Evolutionary conservation across 805 yeast genomes (phyloP).

Genomic region (Cyberlindnera petersonii): DNA sequence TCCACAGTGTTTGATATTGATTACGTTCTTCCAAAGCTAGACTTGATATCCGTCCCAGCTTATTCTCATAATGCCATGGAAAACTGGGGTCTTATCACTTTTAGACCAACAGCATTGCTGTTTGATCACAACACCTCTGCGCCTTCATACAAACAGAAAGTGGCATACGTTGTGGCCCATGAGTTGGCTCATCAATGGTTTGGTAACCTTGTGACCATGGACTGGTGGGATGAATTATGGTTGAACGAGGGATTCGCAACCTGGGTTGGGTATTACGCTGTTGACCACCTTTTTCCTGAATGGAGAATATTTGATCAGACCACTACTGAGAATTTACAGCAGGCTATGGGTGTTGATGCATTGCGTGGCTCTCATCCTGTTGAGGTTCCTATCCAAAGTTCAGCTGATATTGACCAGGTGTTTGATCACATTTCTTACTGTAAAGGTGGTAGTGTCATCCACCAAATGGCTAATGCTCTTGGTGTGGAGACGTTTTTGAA

Average conservation of each 20-base stretch:
- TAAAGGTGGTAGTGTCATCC: slow-evolving; percentile 75
- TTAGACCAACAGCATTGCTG: slow-evolving; percentile 69
- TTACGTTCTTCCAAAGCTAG: slow-evolving; percentile 78
- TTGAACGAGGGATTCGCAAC: slow-evolving; percentile 87
- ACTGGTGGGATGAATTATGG: slow-evolving; percentile 91
- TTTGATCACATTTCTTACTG: slow-evolving; percentile 81
- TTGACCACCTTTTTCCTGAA: slow-evolving; percentile 68
- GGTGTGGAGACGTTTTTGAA: slow-evolving; percentile 71
- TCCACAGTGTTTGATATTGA: slow-evolving; percentile 69
- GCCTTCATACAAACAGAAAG: slow-evolving; percentile 59
- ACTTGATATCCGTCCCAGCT: slow-evolving; percentile 75
- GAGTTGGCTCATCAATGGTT: slow-evolving; percentile 93
- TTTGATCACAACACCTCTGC: slow-evolving; percentile 66
- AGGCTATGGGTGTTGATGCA: slow-evolving; percentile 69
- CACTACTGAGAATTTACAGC: slow-evolving; percentile 66
- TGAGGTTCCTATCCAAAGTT: slow-evolving; percentile 74
- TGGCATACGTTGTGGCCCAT: slow-evolving; percentile 81
- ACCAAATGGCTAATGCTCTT: slow-evolving; percentile 71
- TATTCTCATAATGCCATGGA: slow-evolving; percentile 89
- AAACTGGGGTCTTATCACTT: slow-evolving; percentile 80
- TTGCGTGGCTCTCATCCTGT: slow-evolving; percentile 81
- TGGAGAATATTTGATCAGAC: slow-evolving; percentile 83
- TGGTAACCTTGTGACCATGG: slow-evolving; percentile 87
- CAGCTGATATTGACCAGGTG: slow-evolving; percentile 77
- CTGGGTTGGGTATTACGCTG: slow-evolving; percentile 83